Conservation (phyloP, 2,329 filamentous ascomycete species). For the Penicillium sp. region DNA sequence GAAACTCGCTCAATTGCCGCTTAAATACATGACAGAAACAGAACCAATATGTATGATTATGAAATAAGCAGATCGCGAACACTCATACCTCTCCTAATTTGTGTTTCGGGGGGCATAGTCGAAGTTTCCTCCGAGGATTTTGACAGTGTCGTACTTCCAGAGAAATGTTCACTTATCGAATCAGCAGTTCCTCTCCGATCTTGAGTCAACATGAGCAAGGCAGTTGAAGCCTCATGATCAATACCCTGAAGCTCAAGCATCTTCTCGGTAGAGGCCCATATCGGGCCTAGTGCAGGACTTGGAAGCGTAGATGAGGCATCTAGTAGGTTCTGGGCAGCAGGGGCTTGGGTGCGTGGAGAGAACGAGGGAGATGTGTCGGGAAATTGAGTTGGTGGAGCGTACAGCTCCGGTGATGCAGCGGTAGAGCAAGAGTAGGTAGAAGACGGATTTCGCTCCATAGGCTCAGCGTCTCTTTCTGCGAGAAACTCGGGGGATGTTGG, state of each 20-base stretch:
- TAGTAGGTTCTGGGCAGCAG: constrained; percentile 19
- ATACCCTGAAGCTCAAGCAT: constrained; percentile 37
- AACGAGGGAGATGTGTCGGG: constrained; percentile 35
- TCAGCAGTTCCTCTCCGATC: constrained; percentile 61
- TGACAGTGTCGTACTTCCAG: background rate
- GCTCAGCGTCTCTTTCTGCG: constrained; percentile 17
- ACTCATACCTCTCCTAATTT: constrained; percentile 52
- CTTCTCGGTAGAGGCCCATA: constrained; percentile 23
- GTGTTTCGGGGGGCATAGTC: constrained; percentile 15
- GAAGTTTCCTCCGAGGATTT: constrained; percentile 5
- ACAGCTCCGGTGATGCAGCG: constrained; percentile 38
- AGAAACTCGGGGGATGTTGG: constrained; percentile 38
- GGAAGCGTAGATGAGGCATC: constrained; percentile 37
- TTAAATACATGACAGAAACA: too few relatives aligned
- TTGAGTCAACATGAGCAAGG: constrained; percentile 81
- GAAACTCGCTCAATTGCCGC: too few relatives aligned
- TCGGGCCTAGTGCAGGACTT: constrained; percentile 37
- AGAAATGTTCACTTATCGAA: constrained; percentile 29
- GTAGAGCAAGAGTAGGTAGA: constrained; percentile 33
- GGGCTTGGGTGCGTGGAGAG: constrained; percentile 32
- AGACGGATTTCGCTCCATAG: constrained; percentile 13
- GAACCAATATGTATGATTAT: constrained; percentile 24
- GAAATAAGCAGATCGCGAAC: constrained; percentile 56
- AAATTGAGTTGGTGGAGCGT: constrained; percentile 22
- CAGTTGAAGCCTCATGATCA: constrained; percentile 80